phyloP scores from a whole-genome alignment of 2,329 filamentous ascomycete species.

The Alternaria viburni region DNA sequence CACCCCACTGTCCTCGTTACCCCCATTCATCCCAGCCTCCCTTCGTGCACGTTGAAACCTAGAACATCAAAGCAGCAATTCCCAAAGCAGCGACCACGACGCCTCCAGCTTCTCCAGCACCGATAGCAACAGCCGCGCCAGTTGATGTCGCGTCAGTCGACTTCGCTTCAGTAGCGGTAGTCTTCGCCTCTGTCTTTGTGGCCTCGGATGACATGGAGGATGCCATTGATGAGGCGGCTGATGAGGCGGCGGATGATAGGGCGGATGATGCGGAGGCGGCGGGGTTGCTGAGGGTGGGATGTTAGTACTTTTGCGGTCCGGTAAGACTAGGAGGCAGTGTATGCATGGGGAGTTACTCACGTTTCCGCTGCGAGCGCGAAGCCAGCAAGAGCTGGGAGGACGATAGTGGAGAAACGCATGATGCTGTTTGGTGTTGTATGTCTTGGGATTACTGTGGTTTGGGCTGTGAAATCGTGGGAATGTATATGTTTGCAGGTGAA shows the following conservation, averaged over 20 bases:
- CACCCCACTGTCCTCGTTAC: no score
- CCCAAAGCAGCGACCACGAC: conserved; percentile 13
- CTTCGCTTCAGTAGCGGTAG: neutral
- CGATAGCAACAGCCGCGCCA: neutral
- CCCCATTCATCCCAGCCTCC: no score
- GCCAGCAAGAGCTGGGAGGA: conserved; percentile 6
- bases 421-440: neutral
- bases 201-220: neutral
- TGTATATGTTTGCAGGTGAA: neutral
- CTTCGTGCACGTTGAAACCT: no score
- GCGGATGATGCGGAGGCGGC: neutral
- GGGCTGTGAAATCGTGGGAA: neutral
- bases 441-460: no score
- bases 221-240: neutral
- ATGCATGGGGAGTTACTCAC: no score
- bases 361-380: neutral
- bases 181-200: neutral
- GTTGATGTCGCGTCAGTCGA: no score
- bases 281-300: neutral
- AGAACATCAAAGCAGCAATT: conserved; percentile 14
- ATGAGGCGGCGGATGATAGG: neutral
- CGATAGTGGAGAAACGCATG: conserved; percentile 18
- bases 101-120: neutral
- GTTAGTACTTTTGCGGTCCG: neutral
- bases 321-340: no score